Conservation (phyloP, 208 protist species). For the Herpetomonas muscarum region DNA sequence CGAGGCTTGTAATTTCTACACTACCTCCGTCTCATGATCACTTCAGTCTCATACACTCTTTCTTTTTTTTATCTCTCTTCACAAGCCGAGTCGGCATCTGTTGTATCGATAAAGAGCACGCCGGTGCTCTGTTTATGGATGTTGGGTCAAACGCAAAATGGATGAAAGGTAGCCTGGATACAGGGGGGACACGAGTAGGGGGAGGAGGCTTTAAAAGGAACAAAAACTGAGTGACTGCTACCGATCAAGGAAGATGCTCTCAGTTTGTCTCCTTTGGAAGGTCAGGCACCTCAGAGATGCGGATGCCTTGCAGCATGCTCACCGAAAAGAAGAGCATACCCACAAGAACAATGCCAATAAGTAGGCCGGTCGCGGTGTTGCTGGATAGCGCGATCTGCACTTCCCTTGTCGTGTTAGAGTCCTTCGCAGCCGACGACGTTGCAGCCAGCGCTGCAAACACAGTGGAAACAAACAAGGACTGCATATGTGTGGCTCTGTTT, state of each 20-base stretch:
- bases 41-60: too few relatives aligned
- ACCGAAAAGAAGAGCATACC: constrained; percentile 62
- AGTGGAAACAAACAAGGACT: constrained; percentile 17
- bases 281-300: constrained; percentile 55
- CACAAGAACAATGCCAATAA: constrained; percentile 54
- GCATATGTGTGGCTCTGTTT: too few relatives aligned
- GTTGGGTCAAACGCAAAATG: too few relatives aligned
- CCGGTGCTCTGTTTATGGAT: too few relatives aligned
- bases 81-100: too few relatives aligned
- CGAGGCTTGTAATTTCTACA: too few relatives aligned
- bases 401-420: constrained; percentile 8
- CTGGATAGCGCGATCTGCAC: constrained; percentile 65
- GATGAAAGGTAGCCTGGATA: too few relatives aligned
- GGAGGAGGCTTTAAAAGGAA: constrained; percentile 6
- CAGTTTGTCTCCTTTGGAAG: neutral
- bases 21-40: too few relatives aligned
- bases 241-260: neutral
- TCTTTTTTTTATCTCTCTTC: too few relatives aligned
- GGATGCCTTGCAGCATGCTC: constrained; percentile 71
- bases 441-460: constrained; percentile 6
- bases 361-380: constrained; percentile 50
- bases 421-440: constrained; percentile 6
- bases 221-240: neutral
- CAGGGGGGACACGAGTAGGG: too few relatives aligned
- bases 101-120: too few relatives aligned